Base-by-base conservation (phyloP, 2,329 filamentous ascomycete species). In the Ophiocordyceps camponoti-saundersi region DNA sequence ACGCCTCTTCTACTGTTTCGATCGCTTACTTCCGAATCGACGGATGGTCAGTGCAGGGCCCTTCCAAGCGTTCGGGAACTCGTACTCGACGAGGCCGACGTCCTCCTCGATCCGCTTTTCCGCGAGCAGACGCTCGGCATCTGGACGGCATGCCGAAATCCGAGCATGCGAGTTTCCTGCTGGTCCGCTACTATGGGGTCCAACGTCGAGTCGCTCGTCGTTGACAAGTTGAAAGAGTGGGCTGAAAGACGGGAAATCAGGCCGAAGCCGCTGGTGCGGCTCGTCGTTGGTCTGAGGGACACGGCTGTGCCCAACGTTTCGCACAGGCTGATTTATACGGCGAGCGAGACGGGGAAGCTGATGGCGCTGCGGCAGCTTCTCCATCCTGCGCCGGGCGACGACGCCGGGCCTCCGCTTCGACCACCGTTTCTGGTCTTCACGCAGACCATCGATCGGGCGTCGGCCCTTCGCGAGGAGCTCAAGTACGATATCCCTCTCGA, bases 131-230 rank as follows among this genome's bases (percentile, higher is more conserved):
- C 88, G 0, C 69, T 93, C 36, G 74, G 75, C 4, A 80, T 96
- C 51, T 95, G 89, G 88, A 75, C 77, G 41, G 77, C 84, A 3
- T 90, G 90, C 61, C 79, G 70, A 2, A 80, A 81, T 53, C 70
- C 77, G 3, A 65, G 72, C n/a, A 69, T 96, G 10, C 76, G 80
- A 22, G 72, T 87, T 3, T 86, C 84, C 11, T 80, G 94, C 50
- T 98, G 90, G 88, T 96, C 92, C 15, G 92, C 92, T 15, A 98
- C 92, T 0, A 95, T 98, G 81, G 87, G 85, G 3, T 95, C 90
- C 16, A 92, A 82, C 55, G 85, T 96, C 41, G 92, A 98, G 65
- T 71, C 80, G 20, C 69, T 95, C 8, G 76, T 86, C 44, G 75
- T 75, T 7, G 75, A 77, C n/a, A 82, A 80, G 15, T 74, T 92